These are phyloP conservation scores for Pestalotiopsis fici DNA, from an alignment of 2,329 filamentous ascomycete genomes.

Conservation along the genomic window DNA sequence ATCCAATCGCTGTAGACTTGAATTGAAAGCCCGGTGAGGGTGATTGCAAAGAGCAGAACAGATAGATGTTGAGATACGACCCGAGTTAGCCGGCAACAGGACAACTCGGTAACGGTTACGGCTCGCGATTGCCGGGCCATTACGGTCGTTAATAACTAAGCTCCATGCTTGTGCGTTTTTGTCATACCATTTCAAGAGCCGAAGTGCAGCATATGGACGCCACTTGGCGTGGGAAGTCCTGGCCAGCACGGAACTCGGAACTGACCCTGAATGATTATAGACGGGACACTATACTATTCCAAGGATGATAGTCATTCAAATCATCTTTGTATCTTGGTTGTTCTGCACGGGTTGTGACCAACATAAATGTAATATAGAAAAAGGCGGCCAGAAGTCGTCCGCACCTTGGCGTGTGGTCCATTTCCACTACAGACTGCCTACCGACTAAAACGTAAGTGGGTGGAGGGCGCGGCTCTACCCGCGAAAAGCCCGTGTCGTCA, in stretches of 20 bases:
- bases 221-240: background rate
- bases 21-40: background rate
- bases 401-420: background rate
- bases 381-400: background rate
- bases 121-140: background rate
- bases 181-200: background rate
- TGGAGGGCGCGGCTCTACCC: background rate
- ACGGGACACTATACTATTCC: background rate
- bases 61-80: background rate
- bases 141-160: background rate
- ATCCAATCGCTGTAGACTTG: background rate
- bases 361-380: no score
- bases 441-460: background rate
- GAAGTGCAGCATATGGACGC: background rate
- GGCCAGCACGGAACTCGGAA: background rate
- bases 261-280: background rate
- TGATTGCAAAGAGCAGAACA: background rate
- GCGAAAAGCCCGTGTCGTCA: background rate
- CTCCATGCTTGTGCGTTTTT: background rate
- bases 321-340: no score
- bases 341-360: no score
- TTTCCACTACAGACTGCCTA: background rate
- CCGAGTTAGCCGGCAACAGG: background rate
- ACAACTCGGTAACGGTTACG: no score
- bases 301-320: no score